Evolutionary conservation across 2,329 filamentous ascomycete genomes (phyloP), one percentile per base, ranked within the genome.

Genomic region (Triangularia setosa): DNA sequence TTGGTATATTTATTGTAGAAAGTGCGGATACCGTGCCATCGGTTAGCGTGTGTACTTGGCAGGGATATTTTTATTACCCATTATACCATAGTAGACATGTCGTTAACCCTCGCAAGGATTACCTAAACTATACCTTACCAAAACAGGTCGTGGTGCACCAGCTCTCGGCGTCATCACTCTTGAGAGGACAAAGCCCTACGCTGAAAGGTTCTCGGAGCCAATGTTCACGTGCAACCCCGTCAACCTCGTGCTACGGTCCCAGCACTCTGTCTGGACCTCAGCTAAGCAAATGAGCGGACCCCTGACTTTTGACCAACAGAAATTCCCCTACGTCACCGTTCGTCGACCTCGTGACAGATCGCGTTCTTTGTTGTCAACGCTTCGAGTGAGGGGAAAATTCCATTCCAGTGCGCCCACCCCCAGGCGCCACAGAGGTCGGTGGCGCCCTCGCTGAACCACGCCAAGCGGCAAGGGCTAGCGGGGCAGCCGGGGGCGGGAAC

Each of bases 401-500:
- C 44, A 25, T 44, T 23, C 57, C 30, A 59, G 24, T 59, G 18
- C 48, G 24, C 30, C 9, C 14, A 12, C 27, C 57, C 35, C 35
- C 33, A 28, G 21, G 21, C 25, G 58, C 58, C 35, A 52, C 58
- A 30, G n/a, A 44, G 27, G 4, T 60, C 58, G 24, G 57, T 59
- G 57, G 57, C 57, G 57, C 58, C 23, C 35, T 44, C 40, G 57
- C 27, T 58, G 6, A 52, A 53, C 12, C 35, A n/a, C 24, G 56
- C 58, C 58, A 60, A 60, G 58, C 21, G 55, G 55, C 55, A 25
- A 55, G 55, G 18, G 55, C 18, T 21, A 9, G 28, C 25, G 25
- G 27, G 58, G 58, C 58, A 60, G 48, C 35, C 33, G 35, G 40
- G 58, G 58, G 58, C 35, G 23, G 58, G 58, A 33, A 24, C n/a